Evolutionary conservation across 2,329 filamentous ascomycete genomes (phyloP), one percentile per base, ranked within the genome.

Genomic region (Fusarium bactridioides): DNA sequence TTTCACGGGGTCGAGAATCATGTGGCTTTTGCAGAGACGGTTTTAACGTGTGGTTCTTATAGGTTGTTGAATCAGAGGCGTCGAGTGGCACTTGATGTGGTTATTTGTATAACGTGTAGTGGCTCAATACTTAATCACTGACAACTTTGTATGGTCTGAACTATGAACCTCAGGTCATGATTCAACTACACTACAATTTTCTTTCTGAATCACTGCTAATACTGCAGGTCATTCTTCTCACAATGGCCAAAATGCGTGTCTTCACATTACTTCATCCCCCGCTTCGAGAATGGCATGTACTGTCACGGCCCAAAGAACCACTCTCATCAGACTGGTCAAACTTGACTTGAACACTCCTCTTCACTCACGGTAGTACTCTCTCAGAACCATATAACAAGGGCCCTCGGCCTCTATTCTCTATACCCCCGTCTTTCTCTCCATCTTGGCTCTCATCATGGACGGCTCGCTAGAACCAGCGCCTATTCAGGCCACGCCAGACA

Each of bases 141-240:
- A 21, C 50, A 27, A 37, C 31, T 37, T 27, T 4, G 19, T 16
- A 25, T 27, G 9, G 19, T 35, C 33, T 25, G 19, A 11, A 27
- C 19, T 23, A 27, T 21, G 10, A 27, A 11, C 33, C 7, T 5
- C 1, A 2, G 4, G 18, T 16, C 25, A 23, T 37, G 48, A 19
- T 25, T 21, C 31, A 27, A 6, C 18, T 6, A 12, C 19, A 8
- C 7, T 27, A 21, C 31, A 11, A 8, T 10, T 3, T 2, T 3
- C 5, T 15, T 18, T n/a, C 7, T 27, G 33, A 37, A 53, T n/a
- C 50, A 53, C 50, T n/a, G 23, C 10, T 9, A 9, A 4, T 5
- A 27, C 4, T 21, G 6, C 7, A 9, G 3, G 7, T 27, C 7
- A 0, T 9, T 3, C 48, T 9, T 16, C 33, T 37, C 16, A 0